Evolutionary conservation across 2,329 filamentous ascomycete species (phyloP), one percentile per base, ranked within the genome.

Genomic region (Ceratocystiopsis brevicomis): DNA sequence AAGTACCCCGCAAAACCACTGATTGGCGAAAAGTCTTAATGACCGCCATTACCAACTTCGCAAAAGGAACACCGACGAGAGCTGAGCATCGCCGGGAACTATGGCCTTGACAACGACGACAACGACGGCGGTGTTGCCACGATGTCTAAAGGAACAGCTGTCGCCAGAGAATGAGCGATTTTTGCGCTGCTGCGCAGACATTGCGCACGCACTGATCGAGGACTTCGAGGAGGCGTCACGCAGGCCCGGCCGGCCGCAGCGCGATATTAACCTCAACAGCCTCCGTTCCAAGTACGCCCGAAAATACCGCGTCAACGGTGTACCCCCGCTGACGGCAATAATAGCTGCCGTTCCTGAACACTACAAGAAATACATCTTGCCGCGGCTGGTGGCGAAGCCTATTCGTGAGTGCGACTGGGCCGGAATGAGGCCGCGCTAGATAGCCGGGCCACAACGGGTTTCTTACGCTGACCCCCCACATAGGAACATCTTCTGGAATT

Each of bases 261-360:
- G 79, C 58, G 87, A 98, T 59, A 73, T 96, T 61, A 98, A 98
- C 58, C 71, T 98, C 53, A 98, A 98, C 61, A 71, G 76, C 46
- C 62, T 98, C 51, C 78, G 90, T 39, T 78, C 83, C 44, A 87
- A 87, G 57, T 76, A 94, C 48, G 75, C 90, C 39, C 93, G 90
- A 65, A 96, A 95, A 65, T 86, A 96, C 65, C 81, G 78, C 58
- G 67, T 98, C 48, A 80, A 76, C 59, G 85, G 76, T 48, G 83
- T 93, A 52, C 90, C 90, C 32, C 85, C 92, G 21, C 66, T 98
- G 50, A 96, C 88, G 10, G 88, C 90, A 47, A 98, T 98, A 56
- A 96, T 98, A 56, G 85, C 90, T 44, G 90, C 90, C 11, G 88
- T 98, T 34, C 92, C 92, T n/a, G 90, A 98, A 59, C 87, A 96